Percentiles rank a stretch among this genome's conserved stretches.
phyloP scores from a whole-genome alignment of 106 monocot species.

The Xerophyta viscosa region DNA sequence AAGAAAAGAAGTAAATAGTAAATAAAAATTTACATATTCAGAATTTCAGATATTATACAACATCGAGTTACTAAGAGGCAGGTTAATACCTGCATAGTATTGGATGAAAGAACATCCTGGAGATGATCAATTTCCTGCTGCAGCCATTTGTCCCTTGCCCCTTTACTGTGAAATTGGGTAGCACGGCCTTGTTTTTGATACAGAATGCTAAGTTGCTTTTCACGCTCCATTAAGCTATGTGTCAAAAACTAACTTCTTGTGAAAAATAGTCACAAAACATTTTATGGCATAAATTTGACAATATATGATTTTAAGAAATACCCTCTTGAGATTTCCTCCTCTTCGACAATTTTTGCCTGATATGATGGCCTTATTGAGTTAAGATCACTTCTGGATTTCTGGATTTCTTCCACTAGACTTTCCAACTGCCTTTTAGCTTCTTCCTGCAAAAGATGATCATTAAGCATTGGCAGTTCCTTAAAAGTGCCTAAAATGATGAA shows the following conservation, averaged over 20 bases:
- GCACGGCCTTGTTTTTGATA: conserved; percentile 98
- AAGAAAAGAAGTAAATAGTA: no score
- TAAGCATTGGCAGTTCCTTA: neutral
- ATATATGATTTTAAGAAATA: conserved; percentile 10
- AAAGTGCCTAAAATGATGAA: neutral
- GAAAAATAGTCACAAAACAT: no score
- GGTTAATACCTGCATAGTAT: conserved; percentile 50
- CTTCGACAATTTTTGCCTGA: conserved; percentile 60
- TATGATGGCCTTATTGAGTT: conserved; percentile 53
- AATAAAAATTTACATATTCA: no score
- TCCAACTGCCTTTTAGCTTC: conserved; percentile 71
- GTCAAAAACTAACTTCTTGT: neutral
- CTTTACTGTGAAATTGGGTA: conserved; percentile 88
- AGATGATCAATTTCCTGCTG: conserved; percentile 97
- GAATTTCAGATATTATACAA: no score
- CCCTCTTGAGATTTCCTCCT: conserved; percentile 86
- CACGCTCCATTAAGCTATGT: conserved; percentile 85
- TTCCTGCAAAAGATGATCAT: conserved; percentile 30
- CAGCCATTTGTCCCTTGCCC: conserved; percentile 90
- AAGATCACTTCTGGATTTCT: conserved; percentile 81
- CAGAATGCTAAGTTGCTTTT: conserved; percentile 89
- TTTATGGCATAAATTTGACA: neutral
- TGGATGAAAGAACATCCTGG: conserved; percentile 66
- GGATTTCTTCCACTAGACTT: conserved; percentile 72
- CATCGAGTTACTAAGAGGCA: no score